Base-by-base conservation (phyloP, 306 rosid genomes). In the Medicago arabica region DNA sequence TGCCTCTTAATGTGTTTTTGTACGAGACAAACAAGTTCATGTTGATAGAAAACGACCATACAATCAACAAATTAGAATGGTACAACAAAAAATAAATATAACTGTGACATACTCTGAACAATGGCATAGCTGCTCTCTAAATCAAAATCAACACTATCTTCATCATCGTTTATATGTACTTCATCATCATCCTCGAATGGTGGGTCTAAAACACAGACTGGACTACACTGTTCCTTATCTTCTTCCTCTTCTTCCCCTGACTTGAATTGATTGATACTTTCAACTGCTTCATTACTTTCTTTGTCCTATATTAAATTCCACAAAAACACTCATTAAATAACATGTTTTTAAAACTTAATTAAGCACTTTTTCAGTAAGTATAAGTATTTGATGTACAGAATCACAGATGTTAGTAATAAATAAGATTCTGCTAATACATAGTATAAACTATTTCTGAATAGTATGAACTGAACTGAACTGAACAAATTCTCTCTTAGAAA, bases 131-230 rank as follows among this genome's bases (percentile, higher is more conserved):
- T 92, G 89, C 89, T 78, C 67, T 90, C 93, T 88, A 86, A 6
- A 80, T 95, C 87, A 76, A 77, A 92, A 75, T 71, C 75, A 53
- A 16, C 76, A 21, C 66, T 82, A 1, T 69, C 85, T 8, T 81
- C 85, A 1, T 82, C 78, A 6, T 75, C 82, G 23, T 85, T 87
- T 5, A 63, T 86, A 21, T 87, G 86, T 8, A 78, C 87, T 39
- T 63, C 81, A 1, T 80, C 90, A 21, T 92, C 96, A 55, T 92
- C 97, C 82, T 89, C 86, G 21, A 96, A 96, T 7, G 91, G 93
- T 77, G 97, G 97, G 81, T 96, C 98, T 86, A 96, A 84, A 15
- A 96, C 91, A 8, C 92, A 92, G n/a, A 96, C 98, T 2, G 99
- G 99, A 76, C 99, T 96, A 74, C 87, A 85, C 61, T 90, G 99